A percentile compares a stretch with the other conserved stretches of the same genome.
Evolutionary conservation across 2,329 filamentous ascomycete genomes (phyloP).

Genomic region (Chalaropsis thielavioides): DNA sequence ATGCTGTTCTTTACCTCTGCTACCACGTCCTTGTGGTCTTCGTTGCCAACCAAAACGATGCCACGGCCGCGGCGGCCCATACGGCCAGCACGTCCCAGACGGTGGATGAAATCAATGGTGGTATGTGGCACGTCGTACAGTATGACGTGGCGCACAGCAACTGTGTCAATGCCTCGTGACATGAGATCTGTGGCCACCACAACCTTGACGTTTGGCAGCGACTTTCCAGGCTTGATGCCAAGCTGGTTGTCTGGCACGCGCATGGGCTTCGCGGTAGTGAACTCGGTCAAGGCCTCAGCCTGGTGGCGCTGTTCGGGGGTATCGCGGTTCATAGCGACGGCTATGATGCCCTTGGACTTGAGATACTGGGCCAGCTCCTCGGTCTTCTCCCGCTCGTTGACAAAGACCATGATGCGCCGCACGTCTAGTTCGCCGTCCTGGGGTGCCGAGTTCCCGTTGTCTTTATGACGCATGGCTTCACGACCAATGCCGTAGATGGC

Average conservation of each 20-base stretch:
- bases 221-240: constrained; percentile 30
- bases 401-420: constrained; percentile 85
- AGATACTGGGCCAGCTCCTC: constrained; percentile 69
- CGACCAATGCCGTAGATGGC: constrained; percentile 88
- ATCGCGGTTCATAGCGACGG: constrained; percentile 72
- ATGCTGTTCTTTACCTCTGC: constrained; percentile 82
- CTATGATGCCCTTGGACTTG: constrained; percentile 72
- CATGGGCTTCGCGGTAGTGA: constrained; percentile 42
- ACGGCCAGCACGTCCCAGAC: constrained; percentile 76
- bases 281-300: constrained; percentile 59
- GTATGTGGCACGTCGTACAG: constrained; percentile 96
- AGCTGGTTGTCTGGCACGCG: constrained; percentile 27
- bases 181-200: constrained; percentile 89
- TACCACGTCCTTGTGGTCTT: constrained; percentile 80
- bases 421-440: constrained; percentile 35
- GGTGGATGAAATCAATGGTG: constrained; percentile 95
- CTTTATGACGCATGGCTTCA: constrained; percentile 47
- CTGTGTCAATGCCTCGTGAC: constrained; percentile 83
- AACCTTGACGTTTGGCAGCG: constrained; percentile 66
- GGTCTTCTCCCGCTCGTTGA: constrained; percentile 88
- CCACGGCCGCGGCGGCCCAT: constrained; percentile 86
- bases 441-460: constrained; percentile 24
- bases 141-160: constrained; percentile 81
- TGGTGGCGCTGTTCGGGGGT: constrained; percentile 58
- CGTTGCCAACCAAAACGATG: constrained; percentile 77